Conservation (phyloP, 2,329 filamentous ascomycete species). For the Fusarium camptoceras region DNA sequence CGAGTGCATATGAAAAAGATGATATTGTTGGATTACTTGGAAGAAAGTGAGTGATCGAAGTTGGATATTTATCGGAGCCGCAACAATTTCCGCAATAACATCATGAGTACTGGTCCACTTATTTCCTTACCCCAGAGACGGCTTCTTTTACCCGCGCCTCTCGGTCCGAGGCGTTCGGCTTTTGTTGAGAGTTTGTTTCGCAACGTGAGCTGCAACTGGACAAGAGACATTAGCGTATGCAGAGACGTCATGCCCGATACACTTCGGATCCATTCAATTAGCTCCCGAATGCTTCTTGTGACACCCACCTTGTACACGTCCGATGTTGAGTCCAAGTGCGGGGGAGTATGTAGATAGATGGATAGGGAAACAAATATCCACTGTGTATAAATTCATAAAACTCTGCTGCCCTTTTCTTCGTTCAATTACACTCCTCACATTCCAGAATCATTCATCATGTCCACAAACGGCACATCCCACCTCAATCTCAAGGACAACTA, state of each 20-base stretch:
- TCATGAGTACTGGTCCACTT: not conserved
- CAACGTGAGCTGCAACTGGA: not conserved
- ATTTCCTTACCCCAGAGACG: not conserved
- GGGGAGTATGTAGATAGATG: conserved; percentile 13
- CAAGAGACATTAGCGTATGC: not conserved
- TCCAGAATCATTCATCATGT: conserved; percentile 1
- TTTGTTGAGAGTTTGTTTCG: conserved; percentile 8
- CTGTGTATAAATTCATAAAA: not conserved
- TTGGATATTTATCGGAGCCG: not conserved
- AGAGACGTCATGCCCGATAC: not conserved
- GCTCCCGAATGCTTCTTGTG: conserved; percentile 4
- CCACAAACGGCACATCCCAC: conserved; percentile 19
- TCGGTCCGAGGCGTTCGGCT: conserved; percentile 19
- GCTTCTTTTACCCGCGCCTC: not conserved
- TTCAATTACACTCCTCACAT: not conserved
- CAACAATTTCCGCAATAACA: not conserved
- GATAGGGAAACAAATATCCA: not conserved
- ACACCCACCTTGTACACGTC: not conserved
- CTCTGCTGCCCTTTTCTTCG: not conserved
- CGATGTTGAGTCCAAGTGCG: conserved; percentile 13
- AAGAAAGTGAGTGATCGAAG: conserved; percentile 6
- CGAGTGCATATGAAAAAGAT: conserved; percentile 40
- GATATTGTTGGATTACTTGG: conserved; percentile 30
- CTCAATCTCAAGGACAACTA: conserved; percentile 32
- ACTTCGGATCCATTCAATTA: conserved; percentile 7